These are phyloP conservation scores for Tylopilus cervinicoccineus DNA, from an alignment of 768 basidiomycete species.

Conservation along the genomic window DNA sequence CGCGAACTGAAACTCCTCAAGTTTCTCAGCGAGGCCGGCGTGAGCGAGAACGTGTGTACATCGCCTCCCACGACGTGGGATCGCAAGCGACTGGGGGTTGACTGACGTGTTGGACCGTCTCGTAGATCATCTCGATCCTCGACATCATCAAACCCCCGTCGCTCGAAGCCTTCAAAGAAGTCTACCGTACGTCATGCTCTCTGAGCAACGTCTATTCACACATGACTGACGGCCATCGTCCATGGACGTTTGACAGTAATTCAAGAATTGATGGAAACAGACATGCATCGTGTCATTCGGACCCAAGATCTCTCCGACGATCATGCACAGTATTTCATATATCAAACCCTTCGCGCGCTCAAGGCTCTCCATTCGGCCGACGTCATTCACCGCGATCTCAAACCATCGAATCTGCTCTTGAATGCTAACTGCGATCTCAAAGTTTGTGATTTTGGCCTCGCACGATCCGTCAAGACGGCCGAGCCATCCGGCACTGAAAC, in stretches of 20 bases:
- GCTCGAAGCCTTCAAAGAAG: conserved; percentile 83
- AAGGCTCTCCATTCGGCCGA: conserved; percentile 96
- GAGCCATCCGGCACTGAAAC: conserved; percentile 81
- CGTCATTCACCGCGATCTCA: conserved; percentile 95
- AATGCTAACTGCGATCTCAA: conserved; percentile 98
- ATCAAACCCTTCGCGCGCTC: conserved; percentile 90
- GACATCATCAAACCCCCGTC: conserved; percentile 83
- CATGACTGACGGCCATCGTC: background rate
- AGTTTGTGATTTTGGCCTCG: conserved; percentile 93
- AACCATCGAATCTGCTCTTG: conserved; percentile 94
- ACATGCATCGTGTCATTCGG: conserved; percentile 94
- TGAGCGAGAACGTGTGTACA: conserved; percentile 73
- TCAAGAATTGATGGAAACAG: conserved; percentile 93
- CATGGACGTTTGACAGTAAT: conserved; percentile 48
- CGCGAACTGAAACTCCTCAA: conserved; percentile 82
- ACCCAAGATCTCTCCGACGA: conserved; percentile 95
- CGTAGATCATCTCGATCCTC: conserved; percentile 82
- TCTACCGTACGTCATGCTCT: conserved; percentile 55
- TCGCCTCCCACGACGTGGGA: background rate
- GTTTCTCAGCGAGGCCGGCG: conserved; percentile 82
- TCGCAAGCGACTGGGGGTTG: background rate
- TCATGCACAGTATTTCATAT: conserved; percentile 92
- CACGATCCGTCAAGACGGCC: conserved; percentile 83
- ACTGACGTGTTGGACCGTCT: background rate
- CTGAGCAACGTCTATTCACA: no score